phyloP scores from a whole-genome alignment of 169 alveolate species.

The Neospora caninum region DNA sequence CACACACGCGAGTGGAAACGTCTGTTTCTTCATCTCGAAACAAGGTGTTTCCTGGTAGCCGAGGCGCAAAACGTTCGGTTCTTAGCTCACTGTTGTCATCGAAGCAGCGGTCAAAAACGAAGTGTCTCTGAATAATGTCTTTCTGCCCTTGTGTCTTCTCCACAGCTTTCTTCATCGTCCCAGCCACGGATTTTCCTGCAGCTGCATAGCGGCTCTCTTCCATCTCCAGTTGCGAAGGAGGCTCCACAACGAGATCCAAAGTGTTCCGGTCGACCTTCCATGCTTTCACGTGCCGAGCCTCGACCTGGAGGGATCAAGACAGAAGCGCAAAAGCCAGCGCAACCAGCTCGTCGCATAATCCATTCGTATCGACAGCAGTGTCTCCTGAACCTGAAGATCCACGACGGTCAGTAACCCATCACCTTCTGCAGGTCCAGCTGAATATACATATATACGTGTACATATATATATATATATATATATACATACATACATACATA shows the following conservation, averaged over 20 bases:
- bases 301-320: conserved; percentile 66
- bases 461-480: too few relatives aligned
- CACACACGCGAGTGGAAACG: not conserved
- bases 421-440: too few relatives aligned
- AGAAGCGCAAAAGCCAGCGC: not conserved
- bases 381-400: too few relatives aligned
- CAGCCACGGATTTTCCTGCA: conserved; percentile 68
- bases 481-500: too few relatives aligned
- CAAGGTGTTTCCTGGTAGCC: too few relatives aligned
- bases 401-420: too few relatives aligned
- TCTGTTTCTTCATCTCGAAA: too few relatives aligned
- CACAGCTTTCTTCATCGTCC: conserved; percentile 66
- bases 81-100: conserved; percentile 75
- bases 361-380: too few relatives aligned
- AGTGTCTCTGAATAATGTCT: conserved; percentile 77
- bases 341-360: too few relatives aligned
- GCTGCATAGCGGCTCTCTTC: conserved; percentile 72
- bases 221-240: conserved; percentile 77
- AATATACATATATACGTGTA: too few relatives aligned
- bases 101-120: conserved; percentile 80
- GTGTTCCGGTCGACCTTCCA: conserved; percentile 77
- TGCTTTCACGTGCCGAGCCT: conserved; percentile 78
- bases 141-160: conserved; percentile 81
- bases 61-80: not conserved
- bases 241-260: conserved; percentile 79